A percentile compares a stretch with the other conserved stretches of the same genome.
These are phyloP conservation scores for Candida easanensis DNA, from an alignment of 805 yeast genomes.

Conservation along the genomic window DNA sequence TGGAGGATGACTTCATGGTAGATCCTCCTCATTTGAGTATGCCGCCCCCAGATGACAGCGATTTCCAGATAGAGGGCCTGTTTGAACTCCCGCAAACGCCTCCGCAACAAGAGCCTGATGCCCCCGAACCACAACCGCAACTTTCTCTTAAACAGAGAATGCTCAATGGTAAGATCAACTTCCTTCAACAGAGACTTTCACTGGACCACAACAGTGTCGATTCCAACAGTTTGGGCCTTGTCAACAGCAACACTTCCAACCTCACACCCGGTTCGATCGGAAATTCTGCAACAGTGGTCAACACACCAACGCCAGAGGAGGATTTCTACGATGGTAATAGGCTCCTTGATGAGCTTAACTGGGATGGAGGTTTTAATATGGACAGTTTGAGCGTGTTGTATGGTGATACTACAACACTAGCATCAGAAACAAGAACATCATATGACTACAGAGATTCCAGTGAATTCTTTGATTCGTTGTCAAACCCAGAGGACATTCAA, in stretches of 20 bases:
- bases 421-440: constrained; percentile 27
- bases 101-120: background rate
- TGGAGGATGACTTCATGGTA: no score
- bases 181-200: constrained; percentile 5
- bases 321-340: constrained; percentile 14
- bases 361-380: constrained; percentile 9
- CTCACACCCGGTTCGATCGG: constrained; percentile 6
- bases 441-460: constrained; percentile 37
- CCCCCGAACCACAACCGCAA: background rate
- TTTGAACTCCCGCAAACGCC: background rate
- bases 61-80: no score
- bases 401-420: constrained; percentile 24
- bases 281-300: constrained; percentile 9
- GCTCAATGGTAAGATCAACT: constrained; percentile 4
- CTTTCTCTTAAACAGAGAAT: constrained; percentile 7
- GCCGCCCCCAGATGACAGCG: no score
- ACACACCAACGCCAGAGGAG: constrained; percentile 17
- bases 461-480: constrained; percentile 43
- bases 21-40: no score
- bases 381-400: constrained; percentile 13
- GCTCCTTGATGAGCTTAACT: constrained; percentile 15
- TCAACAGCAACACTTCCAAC: background rate
- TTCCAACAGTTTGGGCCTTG: background rate
- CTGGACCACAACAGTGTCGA: background rate
- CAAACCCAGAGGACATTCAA: constrained; percentile 10